Evolutionary conservation across 2,329 filamentous ascomycete genomes (phyloP), one percentile per base, ranked within the genome.

Genomic region (Penicillium digitatum): DNA sequence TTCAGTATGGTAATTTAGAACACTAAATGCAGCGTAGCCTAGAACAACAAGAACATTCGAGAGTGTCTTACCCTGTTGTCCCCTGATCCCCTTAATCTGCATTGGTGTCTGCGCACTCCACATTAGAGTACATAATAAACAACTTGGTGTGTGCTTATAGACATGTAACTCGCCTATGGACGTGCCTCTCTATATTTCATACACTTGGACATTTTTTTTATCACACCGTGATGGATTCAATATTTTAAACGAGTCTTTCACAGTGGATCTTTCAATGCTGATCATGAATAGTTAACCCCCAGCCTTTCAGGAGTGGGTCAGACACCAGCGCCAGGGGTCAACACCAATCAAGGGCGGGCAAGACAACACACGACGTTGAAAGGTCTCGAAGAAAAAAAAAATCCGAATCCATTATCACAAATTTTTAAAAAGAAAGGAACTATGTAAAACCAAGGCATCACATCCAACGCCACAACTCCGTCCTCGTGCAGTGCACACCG

Each of bases 401-500:
- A 18, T 32, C 11, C 9, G n/a, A 24, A 18, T 54, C 27, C 34
- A 54, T 51, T 54, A 31, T 37, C 39, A 27, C 20, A 11, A 42
- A 8, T 9, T 29, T 34, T 24, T 20, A 5, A 5, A 5, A 38
- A 32, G 47, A 32, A 32, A 47, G 20, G 4, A 31, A n/a, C 7
- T 42, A 54, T 32, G 45, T 43, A 53, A 29, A 29, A 48, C 42
- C 44, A 42, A 39, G 42, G 16, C 34, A 54, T 12, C 20, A 40
- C 52, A 45, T 51, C 32, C 34, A 56, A 53, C 45, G 45, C 51
- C 51, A 10, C 40, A 54, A 54, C 29, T 39, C 45, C 51, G 16
- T 56, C 50, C 42, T 56, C 45, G 49, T n/a, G 54, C 20, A 35
- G 26, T 39, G 44, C 54, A 52, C 48, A 43, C 50, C 20, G 39